Base-by-base conservation (phyloP, 148 eudicot genomes). In the Camellia japonica region DNA sequence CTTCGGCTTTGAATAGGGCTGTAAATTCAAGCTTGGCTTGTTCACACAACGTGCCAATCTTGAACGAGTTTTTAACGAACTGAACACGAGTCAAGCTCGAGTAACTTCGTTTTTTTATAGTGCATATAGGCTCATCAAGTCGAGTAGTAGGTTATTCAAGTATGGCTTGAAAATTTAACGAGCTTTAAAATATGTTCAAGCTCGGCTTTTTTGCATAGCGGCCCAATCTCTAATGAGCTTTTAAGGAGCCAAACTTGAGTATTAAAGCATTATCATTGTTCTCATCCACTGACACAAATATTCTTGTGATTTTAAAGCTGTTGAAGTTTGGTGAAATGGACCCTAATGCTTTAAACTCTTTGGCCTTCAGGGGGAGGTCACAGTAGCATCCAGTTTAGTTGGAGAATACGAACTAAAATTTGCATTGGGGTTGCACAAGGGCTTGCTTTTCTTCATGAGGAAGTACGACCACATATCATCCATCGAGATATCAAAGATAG, bases 401-500 rank as follows among this genome's bases (percentile, higher is more conserved):
- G 90, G 90, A 60, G 47, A 82, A 86, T 74, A 4, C 83, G 90
- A 19, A 68, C 76, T 42, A 80, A 73, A 64, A 86, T 88, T 64
- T 82, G 85, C 83, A 78, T 84, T 67, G 90, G 88, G 56, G 84
- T 88, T 68, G 90, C 90, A 60, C 44, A 66, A 13, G 90, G 90
- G 42, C 83, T 88, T 12, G 87, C 88, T 19, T 86, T 77, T 82
- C 90, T 86, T 82, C 90, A 88, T 41, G 88, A 84, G 83, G 87
- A 82, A 82, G 84, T 82, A 76, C 75, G 72, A 41, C 90, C 90
- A 19, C 83, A 84, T 81, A 84, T 88, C 9, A 46, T 86, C 81
- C 90, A 88, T 30, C 79, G 90, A 15, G 88, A 88, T 68, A 88
- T 88, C 52, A 88, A 88, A 78, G 88, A 88, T 20, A 83, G 90